Percentiles rank a stretch among this genome's conserved stretches.
phyloP scores from a whole-genome alignment of 208 protist genomes.

The Leishmania aethiopica region DNA sequence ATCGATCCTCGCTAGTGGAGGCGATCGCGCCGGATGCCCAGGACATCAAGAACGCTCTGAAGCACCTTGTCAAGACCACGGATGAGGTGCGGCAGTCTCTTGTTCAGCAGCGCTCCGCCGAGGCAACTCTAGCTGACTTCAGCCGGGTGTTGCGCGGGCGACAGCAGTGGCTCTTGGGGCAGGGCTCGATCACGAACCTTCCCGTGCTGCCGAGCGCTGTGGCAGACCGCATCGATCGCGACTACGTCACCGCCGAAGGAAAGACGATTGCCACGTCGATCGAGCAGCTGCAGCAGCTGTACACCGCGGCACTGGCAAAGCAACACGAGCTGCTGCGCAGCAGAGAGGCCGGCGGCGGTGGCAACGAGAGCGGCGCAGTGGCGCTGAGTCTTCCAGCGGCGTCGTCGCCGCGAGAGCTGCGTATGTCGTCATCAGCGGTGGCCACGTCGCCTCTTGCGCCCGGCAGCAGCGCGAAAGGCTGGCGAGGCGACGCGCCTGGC shows the following conservation, averaged over 20 bases:
- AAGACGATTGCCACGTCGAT: constrained; percentile 65
- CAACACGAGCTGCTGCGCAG: constrained; percentile 9
- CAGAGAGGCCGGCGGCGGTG: background rate
- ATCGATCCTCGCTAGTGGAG: constrained; percentile 31
- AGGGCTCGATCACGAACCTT: constrained; percentile 27
- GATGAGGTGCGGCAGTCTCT: constrained; percentile 38
- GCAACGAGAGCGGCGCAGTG: background rate
- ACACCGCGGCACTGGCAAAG: constrained; percentile 2
- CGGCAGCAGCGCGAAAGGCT: background rate
- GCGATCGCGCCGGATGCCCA: constrained; percentile 34
- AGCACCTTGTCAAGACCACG: constrained; percentile 33
- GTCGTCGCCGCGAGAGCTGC: constrained; percentile 5
- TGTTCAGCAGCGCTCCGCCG: constrained; percentile 39
- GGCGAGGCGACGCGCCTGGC: background rate
- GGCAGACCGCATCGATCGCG: constrained; percentile 47
- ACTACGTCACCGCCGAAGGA: constrained; percentile 72
- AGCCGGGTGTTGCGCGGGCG: constrained; percentile 52
- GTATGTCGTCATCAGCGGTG: background rate
- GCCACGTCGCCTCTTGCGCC: background rate
- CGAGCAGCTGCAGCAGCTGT: constrained; percentile 50
- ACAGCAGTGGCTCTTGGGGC: constrained; percentile 52
- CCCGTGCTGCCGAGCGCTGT: constrained; percentile 38
- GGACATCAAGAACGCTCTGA: constrained; percentile 37
- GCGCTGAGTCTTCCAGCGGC: background rate
- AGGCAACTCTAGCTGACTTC: constrained; percentile 68